These are phyloP conservation scores for Bertia moriformis DNA, from an alignment of 2,329 filamentous ascomycete genomes.

Conservation along the genomic window DNA sequence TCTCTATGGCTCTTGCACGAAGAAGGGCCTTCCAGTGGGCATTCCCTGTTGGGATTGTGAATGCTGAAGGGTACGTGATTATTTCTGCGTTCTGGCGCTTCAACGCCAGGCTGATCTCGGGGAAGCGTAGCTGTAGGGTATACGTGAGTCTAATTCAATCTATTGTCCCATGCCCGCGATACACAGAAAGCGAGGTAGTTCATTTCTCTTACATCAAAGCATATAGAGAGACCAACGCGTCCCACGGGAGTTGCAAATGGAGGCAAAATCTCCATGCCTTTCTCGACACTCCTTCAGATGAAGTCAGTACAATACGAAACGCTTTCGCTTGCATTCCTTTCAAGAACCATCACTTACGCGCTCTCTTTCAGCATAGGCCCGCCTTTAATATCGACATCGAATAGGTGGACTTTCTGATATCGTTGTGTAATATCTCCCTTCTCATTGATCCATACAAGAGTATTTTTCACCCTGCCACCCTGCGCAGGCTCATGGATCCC, in stretches of 20 bases:
- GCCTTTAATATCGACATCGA: constrained; percentile 52
- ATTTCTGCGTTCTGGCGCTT: constrained; percentile 56
- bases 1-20: constrained; percentile 72
- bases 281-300: constrained; percentile 49
- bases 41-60: constrained; percentile 70
- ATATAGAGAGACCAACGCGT: constrained; percentile 66
- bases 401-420: constrained; percentile 86
- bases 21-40: constrained; percentile 78
- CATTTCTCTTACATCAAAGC: constrained; percentile 55
- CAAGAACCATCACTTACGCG: constrained; percentile 17
- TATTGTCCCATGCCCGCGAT: background rate
- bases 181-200: too few relatives aligned
- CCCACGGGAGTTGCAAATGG: constrained; percentile 66
- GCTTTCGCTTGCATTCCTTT: background rate
- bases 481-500: constrained; percentile 67
- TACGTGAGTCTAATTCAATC: too few relatives aligned
- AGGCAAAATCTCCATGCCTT: constrained; percentile 44
- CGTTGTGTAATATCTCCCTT: constrained; percentile 39
- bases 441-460: constrained; percentile 51
- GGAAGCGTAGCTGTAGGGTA: constrained; percentile 48
- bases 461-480: constrained; percentile 39
- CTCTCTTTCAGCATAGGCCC: constrained; percentile 48
- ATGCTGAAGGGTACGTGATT: constrained; percentile 77
- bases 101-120: constrained; percentile 58
- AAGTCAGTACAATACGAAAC: background rate